These are phyloP conservation scores for Fusarium sp. DNA, from an alignment of 2,329 filamentous ascomycete species.

Conservation along the genomic window DNA sequence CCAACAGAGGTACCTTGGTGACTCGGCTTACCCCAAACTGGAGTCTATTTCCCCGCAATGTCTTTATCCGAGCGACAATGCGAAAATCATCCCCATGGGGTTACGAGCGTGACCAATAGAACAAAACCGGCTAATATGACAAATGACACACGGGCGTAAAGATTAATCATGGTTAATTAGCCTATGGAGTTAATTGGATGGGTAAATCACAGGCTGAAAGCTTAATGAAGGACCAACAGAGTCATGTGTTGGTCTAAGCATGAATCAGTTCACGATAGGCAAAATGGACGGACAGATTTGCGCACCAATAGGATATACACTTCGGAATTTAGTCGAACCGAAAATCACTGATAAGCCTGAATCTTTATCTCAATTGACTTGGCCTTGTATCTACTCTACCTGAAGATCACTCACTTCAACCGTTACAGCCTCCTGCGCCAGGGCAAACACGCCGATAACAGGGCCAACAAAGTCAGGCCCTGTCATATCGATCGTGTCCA, in stretches of 20 bases:
- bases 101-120: background rate
- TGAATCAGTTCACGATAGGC: background rate
- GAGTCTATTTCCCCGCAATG: slow-evolving; percentile 8
- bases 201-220: slow-evolving; percentile 16
- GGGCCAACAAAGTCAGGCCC: slow-evolving; percentile 19
- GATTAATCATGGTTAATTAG: background rate
- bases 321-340: background rate
- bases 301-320: background rate
- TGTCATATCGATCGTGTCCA: slow-evolving; percentile 15
- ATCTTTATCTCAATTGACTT: background rate
- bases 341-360: background rate
- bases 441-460: slow-evolving; percentile 13
- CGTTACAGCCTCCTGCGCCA: background rate
- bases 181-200: background rate
- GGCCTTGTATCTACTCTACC: slow-evolving; percentile 6
- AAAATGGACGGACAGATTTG: background rate
- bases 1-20: background rate
- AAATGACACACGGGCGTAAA: background rate
- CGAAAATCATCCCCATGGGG: slow-evolving; percentile 22
- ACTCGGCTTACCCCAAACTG: background rate
- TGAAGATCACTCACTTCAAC: slow-evolving; percentile 3
- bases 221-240: slow-evolving; percentile 9
- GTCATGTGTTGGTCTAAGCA: background rate
- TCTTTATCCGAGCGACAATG: slow-evolving; percentile 13
- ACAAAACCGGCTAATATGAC: background rate